Evolutionary conservation across 495 filamentous ascomycete species (phyloP).

Genomic region (Penicillium cinerascens): DNA sequence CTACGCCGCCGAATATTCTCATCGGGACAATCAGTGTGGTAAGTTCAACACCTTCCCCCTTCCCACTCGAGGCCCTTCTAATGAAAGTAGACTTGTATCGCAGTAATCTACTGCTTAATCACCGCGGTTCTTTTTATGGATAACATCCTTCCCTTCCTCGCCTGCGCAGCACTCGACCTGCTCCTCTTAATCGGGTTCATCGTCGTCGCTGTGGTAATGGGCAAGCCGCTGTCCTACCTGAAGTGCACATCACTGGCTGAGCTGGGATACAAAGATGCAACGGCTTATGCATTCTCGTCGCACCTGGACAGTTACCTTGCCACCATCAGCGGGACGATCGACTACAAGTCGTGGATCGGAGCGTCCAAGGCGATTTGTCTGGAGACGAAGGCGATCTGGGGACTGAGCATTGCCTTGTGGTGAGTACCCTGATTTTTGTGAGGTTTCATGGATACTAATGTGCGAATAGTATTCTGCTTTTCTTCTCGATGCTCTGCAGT

Average conservation of each 20-base stretch:
- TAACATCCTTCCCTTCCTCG: constrained; percentile 66
- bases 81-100: constrained; percentile 61
- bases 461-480: constrained; percentile 60
- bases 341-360: constrained; percentile 60
- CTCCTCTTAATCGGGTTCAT: constrained; percentile 67
- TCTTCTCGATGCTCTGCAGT: constrained; percentile 58
- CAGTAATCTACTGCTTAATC: constrained; percentile 71
- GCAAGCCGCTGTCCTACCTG: constrained; percentile 76
- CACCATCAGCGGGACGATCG: constrained; percentile 41
- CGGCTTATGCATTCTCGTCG: constrained; percentile 44
- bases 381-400: constrained; percentile 89
- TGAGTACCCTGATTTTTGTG: constrained; percentile 30
- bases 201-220: constrained; percentile 67
- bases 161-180: constrained; percentile 61
- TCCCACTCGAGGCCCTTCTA: neutral
- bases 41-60: constrained; percentile 35
- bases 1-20: constrained; percentile 64
- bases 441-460: constrained; percentile 6
- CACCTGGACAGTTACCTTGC: constrained; percentile 39
- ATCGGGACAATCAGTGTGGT: constrained; percentile 78
- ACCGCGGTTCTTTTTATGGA: constrained; percentile 75
- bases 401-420: constrained; percentile 77
- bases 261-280: constrained; percentile 29
- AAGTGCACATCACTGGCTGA: constrained; percentile 60
- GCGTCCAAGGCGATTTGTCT: constrained; percentile 69